A percentile compares a stretch with the other conserved stretches of the same genome.
Evolutionary conservation across 2,329 filamentous ascomycete genomes (phyloP).

Genomic region (Fusarium xyrophilum): DNA sequence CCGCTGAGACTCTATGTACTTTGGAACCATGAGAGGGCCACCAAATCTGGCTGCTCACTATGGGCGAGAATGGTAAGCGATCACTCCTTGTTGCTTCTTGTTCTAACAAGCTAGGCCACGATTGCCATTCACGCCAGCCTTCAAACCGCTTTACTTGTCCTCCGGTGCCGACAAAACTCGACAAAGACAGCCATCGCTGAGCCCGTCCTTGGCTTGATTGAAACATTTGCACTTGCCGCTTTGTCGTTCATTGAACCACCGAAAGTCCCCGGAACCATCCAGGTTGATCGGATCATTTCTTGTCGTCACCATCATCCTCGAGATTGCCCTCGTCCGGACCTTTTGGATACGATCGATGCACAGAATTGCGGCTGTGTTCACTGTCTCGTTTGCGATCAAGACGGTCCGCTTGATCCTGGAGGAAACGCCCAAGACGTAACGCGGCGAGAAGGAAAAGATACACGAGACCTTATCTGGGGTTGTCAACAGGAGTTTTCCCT

Average conservation of each 20-base stretch:
- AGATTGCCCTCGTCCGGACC: constrained; percentile 45
- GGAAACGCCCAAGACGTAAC: constrained; percentile 42
- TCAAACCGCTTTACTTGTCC: constrained; percentile 35
- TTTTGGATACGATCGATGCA: constrained; percentile 44
- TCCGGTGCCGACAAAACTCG: constrained; percentile 40
- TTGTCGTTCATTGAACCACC: constrained; percentile 49
- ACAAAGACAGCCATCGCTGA: constrained; percentile 43
- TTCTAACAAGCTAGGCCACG: constrained; percentile 21
- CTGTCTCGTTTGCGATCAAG: constrained; percentile 40
- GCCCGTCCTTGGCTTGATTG: constrained; percentile 39
- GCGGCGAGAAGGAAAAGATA: constrained; percentile 31
- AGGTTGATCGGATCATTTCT: constrained; percentile 45
- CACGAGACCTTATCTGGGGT: constrained; percentile 46
- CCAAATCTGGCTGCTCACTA: constrained; percentile 12
- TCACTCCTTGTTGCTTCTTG: accelerated
- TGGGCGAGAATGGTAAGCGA: constrained; percentile 37
- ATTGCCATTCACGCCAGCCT: constrained; percentile 23
- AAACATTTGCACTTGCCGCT: constrained; percentile 36
- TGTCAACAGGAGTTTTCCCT: constrained; percentile 47
- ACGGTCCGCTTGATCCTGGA: constrained; percentile 43
- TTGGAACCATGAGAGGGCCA: background rate
- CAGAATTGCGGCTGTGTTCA: constrained; percentile 41
- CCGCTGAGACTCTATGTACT: constrained; percentile 29
- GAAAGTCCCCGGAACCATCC: constrained; percentile 44
- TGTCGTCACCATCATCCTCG: constrained; percentile 44